Percentiles rank a stretch among this genome's conserved stretches.
These are phyloP conservation scores for Penicillium decumbens DNA, from an alignment of 2,329 filamentous ascomycete genomes.

Conservation along the genomic window DNA sequence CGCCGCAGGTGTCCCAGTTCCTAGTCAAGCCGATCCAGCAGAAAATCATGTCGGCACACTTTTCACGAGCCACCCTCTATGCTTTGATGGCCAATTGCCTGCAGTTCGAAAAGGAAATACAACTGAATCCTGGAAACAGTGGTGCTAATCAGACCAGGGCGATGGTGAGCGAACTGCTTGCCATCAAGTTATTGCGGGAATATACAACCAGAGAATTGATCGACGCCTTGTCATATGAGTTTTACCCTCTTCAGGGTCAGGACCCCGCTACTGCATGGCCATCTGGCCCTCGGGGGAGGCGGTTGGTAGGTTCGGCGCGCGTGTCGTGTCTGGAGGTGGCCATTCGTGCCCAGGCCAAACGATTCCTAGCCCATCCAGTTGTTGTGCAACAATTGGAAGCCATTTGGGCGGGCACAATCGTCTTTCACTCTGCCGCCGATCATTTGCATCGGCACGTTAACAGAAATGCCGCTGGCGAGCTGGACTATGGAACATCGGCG, in stretches of 20 bases:
- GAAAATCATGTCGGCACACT: slow-evolving; percentile 75
- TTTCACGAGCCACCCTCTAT: slow-evolving; percentile 80
- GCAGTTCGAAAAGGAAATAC: slow-evolving; percentile 84
- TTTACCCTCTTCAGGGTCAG: slow-evolving; percentile 83
- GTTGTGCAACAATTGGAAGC: slow-evolving; percentile 94
- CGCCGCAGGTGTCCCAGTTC: slow-evolving; percentile 94
- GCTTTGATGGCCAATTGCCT: slow-evolving; percentile 89
- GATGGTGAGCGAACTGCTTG: slow-evolving; percentile 83
- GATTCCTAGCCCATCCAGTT: slow-evolving; percentile 83
- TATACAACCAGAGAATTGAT: slow-evolving; percentile 86
- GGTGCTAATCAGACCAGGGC: slow-evolving; percentile 79
- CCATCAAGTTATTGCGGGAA: slow-evolving; percentile 84
- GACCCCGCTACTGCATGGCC: slow-evolving; percentile 44
- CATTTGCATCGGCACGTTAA: slow-evolving; percentile 65
- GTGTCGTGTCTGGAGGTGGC: slow-evolving; percentile 90
- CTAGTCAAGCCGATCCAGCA: slow-evolving; percentile 92
- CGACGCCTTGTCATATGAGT: slow-evolving; percentile 91
- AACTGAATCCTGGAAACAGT: slow-evolving; percentile 75
- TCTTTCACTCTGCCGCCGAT: slow-evolving; percentile 86
- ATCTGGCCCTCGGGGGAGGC: slow-evolving; percentile 39
- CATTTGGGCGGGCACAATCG: slow-evolving; percentile 93
- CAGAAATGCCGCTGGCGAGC: slow-evolving; percentile 22
- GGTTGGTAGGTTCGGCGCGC: slow-evolving; percentile 60
- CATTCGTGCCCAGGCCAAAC: slow-evolving; percentile 86
- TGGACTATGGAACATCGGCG: slow-evolving; percentile 26